A percentile compares a stretch with the other conserved stretches of the same genome.
Evolutionary conservation across 2,329 filamentous ascomycete genomes (phyloP).

Genomic region (Fusarium praegraminearum): DNA sequence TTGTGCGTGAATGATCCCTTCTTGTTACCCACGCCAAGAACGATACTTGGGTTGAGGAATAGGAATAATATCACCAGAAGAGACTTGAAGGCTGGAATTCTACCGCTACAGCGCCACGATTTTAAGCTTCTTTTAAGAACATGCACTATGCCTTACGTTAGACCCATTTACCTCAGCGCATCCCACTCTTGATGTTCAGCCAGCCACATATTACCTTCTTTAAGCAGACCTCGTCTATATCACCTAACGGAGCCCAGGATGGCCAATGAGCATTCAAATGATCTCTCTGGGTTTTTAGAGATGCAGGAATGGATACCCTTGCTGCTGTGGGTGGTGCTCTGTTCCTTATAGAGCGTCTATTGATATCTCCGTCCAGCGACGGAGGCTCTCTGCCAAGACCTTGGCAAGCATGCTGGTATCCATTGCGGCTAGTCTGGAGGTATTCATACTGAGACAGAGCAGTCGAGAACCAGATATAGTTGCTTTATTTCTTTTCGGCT

Average conservation of each 20-base stretch:
- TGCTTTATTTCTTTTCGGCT: too few relatives aligned
- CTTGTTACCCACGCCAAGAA: rapidly evolving
- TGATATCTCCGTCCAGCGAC: not conserved
- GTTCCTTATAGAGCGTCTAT: not conserved
- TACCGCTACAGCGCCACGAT: not conserved
- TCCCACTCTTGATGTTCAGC: not conserved
- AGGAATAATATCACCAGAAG: not conserved
- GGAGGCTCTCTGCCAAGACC: not conserved
- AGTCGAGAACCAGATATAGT: too few relatives aligned
- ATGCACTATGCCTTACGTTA: not conserved
- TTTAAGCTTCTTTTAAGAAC: not conserved
- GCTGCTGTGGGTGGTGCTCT: not conserved
- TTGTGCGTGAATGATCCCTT: rapidly evolving
- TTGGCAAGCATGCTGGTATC: not conserved
- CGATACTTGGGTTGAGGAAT: not conserved
- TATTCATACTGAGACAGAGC: not conserved
- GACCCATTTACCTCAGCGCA: not conserved
- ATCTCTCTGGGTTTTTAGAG: not conserved
- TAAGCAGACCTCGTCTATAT: not conserved
- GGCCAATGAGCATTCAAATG: not conserved
- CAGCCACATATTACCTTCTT: conserved; percentile 4
- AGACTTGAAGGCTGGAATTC: not conserved
- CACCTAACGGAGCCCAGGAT: too few relatives aligned
- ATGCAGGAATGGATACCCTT: not conserved
- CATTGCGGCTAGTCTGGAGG: not conserved